Percentiles rank a stretch among this genome's conserved stretches.
Evolutionary conservation across 345 rosid species (phyloP).

Genomic region (Hypericum androsaemum): DNA sequence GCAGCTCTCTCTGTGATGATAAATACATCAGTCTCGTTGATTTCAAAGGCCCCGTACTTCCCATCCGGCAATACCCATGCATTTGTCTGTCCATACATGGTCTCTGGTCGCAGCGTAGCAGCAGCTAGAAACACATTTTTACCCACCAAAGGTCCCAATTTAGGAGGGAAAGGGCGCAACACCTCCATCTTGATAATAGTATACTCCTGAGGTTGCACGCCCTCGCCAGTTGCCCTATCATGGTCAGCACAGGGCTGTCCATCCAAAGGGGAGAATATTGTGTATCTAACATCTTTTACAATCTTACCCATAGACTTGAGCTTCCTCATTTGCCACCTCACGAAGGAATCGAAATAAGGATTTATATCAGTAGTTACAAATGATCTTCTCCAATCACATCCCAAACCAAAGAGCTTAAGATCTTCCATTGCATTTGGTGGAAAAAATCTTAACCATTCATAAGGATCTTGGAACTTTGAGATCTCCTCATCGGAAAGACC

Average conservation of each 20-base stretch:
- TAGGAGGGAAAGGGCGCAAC: slow-evolving; percentile 50
- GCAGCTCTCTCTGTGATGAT: slow-evolving; percentile 72
- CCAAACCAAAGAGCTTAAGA: slow-evolving; percentile 76
- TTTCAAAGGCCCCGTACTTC: slow-evolving; percentile 83
- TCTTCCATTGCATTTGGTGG: slow-evolving; percentile 76
- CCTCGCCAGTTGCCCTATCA: slow-evolving; percentile 92
- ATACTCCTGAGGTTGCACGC: slow-evolving; percentile 93
- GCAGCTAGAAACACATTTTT: slow-evolving; percentile 71
- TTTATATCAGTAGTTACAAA: slow-evolving; percentile 80
- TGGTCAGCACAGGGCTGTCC: slow-evolving; percentile 97
- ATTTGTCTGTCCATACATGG: slow-evolving; percentile 94
- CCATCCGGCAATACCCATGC: slow-evolving; percentile 97
- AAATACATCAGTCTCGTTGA: slow-evolving; percentile 68
- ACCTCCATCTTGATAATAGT: slow-evolving; percentile 88
- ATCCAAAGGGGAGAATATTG: slow-evolving; percentile 81
- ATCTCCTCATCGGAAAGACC: slow-evolving; percentile 71
- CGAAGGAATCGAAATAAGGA: slow-evolving; percentile 69
- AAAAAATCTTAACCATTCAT: slow-evolving; percentile 64
- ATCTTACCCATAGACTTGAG: slow-evolving; percentile 80
- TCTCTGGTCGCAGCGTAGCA: slow-evolving; percentile 93
- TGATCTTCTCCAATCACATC: slow-evolving; percentile 91
- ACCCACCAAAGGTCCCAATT: slow-evolving; percentile 58
- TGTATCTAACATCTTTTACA: slow-evolving; percentile 70
- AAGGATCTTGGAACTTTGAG: slow-evolving; percentile 58
- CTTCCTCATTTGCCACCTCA: slow-evolving; percentile 90